These are phyloP conservation scores for Neopestalotiopsis rosae DNA, from an alignment of 2,329 filamentous ascomycete species.

Conservation along the genomic window DNA sequence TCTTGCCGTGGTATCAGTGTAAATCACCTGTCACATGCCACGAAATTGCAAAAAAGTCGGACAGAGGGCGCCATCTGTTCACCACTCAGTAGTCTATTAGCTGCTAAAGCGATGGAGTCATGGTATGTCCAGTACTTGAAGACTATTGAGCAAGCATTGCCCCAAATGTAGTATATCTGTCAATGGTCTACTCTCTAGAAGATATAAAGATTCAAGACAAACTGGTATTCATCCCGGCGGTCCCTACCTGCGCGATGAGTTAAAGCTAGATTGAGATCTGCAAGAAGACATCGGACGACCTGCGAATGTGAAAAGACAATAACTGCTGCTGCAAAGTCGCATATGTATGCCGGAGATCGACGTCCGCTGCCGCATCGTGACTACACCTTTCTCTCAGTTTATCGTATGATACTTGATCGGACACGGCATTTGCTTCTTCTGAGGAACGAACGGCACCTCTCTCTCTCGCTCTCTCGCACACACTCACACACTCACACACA, in stretches of 20 bases:
- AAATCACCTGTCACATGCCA: neutral
- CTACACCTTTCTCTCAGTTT: neutral
- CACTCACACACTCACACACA: no score
- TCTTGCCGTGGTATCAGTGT: neutral
- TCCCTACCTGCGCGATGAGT: neutral
- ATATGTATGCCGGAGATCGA: neutral
- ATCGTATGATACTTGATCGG: neutral
- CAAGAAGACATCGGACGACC: slow-evolving; percentile 10
- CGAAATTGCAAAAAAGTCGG: neutral
- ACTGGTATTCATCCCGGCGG: neutral
- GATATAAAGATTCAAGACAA: neutral
- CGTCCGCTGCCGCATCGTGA: neutral
- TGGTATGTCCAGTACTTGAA: no score
- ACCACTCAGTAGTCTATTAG: neutral
- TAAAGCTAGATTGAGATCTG: slow-evolving; percentile 14
- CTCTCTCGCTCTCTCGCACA: no score
- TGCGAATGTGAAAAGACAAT: neutral
- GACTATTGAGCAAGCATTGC: neutral
- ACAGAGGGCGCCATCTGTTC: neutral
- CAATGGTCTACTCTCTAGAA: neutral
- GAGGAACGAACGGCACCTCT: neutral
- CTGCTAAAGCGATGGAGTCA: neutral
- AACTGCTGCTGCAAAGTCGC: neutral
- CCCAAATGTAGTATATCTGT: neutral
- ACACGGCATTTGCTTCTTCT: neutral